These are phyloP conservation scores for Debaryomyces sp. DNA, from an alignment of 1,139 yeast species.

Conservation along the genomic window DNA sequence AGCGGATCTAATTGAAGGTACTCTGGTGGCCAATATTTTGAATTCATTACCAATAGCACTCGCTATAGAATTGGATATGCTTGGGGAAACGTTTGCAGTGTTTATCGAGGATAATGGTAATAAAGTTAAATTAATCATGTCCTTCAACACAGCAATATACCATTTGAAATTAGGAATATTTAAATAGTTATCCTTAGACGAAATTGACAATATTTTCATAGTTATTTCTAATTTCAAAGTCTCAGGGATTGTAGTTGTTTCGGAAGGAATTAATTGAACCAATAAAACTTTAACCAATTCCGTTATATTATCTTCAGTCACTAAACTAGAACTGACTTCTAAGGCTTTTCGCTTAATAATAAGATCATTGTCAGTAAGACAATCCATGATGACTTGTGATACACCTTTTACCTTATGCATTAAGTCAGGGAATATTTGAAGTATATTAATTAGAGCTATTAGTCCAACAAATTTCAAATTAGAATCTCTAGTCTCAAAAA, in stretches of 20 bases:
- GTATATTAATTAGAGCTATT: slow-evolving; percentile 76
- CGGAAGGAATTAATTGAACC: slow-evolving; percentile 66
- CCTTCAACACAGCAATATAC: slow-evolving; percentile 79
- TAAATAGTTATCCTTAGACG: slow-evolving; percentile 59
- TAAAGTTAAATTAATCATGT: slow-evolving; percentile 61
- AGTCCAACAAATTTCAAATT: slow-evolving; percentile 88
- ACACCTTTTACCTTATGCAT: slow-evolving; percentile 58
- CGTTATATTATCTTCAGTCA: slow-evolving; percentile 73
- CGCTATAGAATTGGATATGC: slow-evolving; percentile 47
- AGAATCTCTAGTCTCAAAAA: slow-evolving; percentile 77
- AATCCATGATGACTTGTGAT: slow-evolving; percentile 66
- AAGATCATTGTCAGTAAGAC: slow-evolving; percentile 75
- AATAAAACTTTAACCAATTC: slow-evolving; percentile 67
- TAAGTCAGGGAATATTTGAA: slow-evolving; percentile 72
- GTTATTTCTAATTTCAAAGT: slow-evolving; percentile 63
- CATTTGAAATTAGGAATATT: slow-evolving; percentile 85
- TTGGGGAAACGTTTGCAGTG: slow-evolving; percentile 26
- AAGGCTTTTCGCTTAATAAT: slow-evolving; percentile 84
- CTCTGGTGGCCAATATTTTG: slow-evolving; percentile 73
- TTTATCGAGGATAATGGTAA: slow-evolving; percentile 25
- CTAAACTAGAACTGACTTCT: slow-evolving; percentile 73
- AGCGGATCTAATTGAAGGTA: slow-evolving; percentile 67
- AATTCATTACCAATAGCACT: slow-evolving; percentile 67
- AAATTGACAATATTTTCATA: slow-evolving; percentile 45
- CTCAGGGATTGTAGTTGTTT: slow-evolving; percentile 49